A percentile compares a stretch with the other conserved stretches of the same genome.
These are phyloP conservation scores for Xylariaceae sp. DNA, from an alignment of 2,329 filamentous ascomycete species.

Conservation along the genomic window DNA sequence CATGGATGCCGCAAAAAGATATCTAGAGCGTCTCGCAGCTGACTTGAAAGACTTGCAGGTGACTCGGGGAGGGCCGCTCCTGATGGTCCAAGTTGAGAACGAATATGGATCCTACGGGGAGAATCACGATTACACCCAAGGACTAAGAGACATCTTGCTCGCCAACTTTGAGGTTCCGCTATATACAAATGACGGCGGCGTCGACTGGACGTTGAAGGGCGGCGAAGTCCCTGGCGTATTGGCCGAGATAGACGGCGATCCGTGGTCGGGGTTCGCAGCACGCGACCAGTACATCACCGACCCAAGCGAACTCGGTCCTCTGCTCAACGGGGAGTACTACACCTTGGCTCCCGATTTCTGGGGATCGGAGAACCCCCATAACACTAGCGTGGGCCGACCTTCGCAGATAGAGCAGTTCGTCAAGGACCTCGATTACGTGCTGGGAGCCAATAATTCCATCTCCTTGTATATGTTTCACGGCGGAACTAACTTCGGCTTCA, in stretches of 20 bases:
- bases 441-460: slow-evolving; percentile 46
- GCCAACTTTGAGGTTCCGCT: slow-evolving; percentile 46
- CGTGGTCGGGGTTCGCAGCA: slow-evolving; percentile 43
- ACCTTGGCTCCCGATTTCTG: slow-evolving; percentile 48
- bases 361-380: slow-evolving; percentile 43
- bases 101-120: slow-evolving; percentile 53
- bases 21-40: slow-evolving; percentile 43
- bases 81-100: slow-evolving; percentile 56
- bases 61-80: slow-evolving; percentile 47
- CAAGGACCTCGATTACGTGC: slow-evolving; percentile 42
- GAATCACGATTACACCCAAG: slow-evolving; percentile 47
- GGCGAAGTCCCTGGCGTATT: slow-evolving; percentile 49
- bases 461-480: slow-evolving; percentile 58
- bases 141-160: slow-evolving; percentile 46
- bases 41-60: slow-evolving; percentile 42
- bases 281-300: slow-evolving; percentile 48
- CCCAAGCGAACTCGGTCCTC: slow-evolving; percentile 45
- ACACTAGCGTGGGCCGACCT: slow-evolving; percentile 36
- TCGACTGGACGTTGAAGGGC: slow-evolving; percentile 45
- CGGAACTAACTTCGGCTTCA: slow-evolving; percentile 53
- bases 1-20: slow-evolving; percentile 41
- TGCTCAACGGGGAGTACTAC: slow-evolving; percentile 55
- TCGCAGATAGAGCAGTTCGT: slow-evolving; percentile 32
- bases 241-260: slow-evolving; percentile 50
- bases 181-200: slow-evolving; percentile 54